Conservation (phyloP, 2,329 filamentous ascomycete species). For the Coniochaeta prunicola region DNA sequence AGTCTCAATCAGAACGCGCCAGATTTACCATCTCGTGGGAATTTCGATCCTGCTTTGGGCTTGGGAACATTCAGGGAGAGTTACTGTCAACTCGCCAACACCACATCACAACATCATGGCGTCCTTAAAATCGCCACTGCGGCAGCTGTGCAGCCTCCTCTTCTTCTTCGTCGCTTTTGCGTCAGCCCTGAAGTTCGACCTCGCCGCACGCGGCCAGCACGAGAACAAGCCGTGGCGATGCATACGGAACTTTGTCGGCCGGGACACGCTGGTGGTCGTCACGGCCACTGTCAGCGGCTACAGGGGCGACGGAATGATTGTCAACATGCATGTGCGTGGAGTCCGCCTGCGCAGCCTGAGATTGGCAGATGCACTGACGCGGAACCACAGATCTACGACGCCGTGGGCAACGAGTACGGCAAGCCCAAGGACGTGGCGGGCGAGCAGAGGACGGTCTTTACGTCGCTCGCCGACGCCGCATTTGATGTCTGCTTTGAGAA, state of each 20-base stretch:
- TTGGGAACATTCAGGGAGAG: not conserved
- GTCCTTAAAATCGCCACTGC: conserved; percentile 43
- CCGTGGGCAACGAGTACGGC: conserved; percentile 93
- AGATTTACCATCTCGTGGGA: conserved; percentile 10
- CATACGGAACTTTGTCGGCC: conserved; percentile 90
- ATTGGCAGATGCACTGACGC: conserved; percentile 6
- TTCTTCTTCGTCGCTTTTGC: conserved; percentile 46
- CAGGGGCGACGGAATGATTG: conserved; percentile 83
- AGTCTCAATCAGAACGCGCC: conserved; percentile 14
- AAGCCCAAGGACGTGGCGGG: conserved; percentile 84
- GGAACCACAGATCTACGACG: conserved; percentile 84
- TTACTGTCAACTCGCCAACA: conserved; percentile 6
- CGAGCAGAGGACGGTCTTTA: conserved; percentile 90
- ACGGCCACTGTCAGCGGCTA: conserved; percentile 81
- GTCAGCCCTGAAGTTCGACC: conserved; percentile 86
- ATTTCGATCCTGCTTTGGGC: conserved; percentile 27
- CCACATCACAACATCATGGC: conserved; percentile 34
- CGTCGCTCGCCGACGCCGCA: conserved; percentile 80
- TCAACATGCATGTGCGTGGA: conserved; percentile 80
- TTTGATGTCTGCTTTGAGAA: conserved; percentile 99
- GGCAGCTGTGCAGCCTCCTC: conserved; percentile 50
- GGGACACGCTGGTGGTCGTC: conserved; percentile 90
- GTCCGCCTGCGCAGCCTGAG: not conserved
- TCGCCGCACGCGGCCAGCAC: conserved; percentile 58
- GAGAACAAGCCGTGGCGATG: conserved; percentile 73